Base-by-base conservation (phyloP, 2,329 filamentous ascomycete genomes). In the Furcasterigmium furcatum region DNA sequence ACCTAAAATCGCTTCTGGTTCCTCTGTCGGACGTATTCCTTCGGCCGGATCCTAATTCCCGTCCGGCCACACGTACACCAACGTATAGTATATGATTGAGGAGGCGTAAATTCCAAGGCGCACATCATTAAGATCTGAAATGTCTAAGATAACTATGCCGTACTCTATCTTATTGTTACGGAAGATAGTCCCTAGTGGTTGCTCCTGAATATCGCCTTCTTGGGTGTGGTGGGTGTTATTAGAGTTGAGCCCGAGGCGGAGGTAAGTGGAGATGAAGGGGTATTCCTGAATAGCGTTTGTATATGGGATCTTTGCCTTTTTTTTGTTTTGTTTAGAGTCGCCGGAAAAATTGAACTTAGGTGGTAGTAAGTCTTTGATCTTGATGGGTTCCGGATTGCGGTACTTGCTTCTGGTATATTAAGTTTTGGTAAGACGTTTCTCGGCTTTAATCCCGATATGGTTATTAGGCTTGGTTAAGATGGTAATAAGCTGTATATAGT, bases 111-210 rank as follows among this genome's bases (percentile, higher is more conserved):
- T 8, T 8, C 42, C 42, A 16, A 38, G 38, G 9, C 32, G 14
- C 34, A 44, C 32, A 21, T 19, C 22, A n/a, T 44, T 22, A 10
- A 44, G 34, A 22, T 44, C 34, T 2, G 42, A 29, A 12, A 44
- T 20, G 42, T 47, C 46, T 13, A 47, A 21, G 27, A 47, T 42
- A 14, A 45, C 46, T 5, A 41, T 16, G 29, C 46, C 46, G 19
- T 47, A 44, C 46, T 47, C 46, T 4, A 44, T 41, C 30, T 16
- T 41, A 21, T 41, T 25, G 36, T 12, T 38, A 21, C 38, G 46
- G 38, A 47, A 47, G 19, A 34, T 21, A 13, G 25, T 36, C 5
- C 12, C 36, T 16, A 47, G 30, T 13, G 46, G 46, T 18, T 44
- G 46, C 8, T 43, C 38, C 22, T 46, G 43, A 34, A 48, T 27